These are phyloP conservation scores for Aspergillus caelatus DNA, from an alignment of 2,329 filamentous ascomycete species.

Conservation along the genomic window DNA sequence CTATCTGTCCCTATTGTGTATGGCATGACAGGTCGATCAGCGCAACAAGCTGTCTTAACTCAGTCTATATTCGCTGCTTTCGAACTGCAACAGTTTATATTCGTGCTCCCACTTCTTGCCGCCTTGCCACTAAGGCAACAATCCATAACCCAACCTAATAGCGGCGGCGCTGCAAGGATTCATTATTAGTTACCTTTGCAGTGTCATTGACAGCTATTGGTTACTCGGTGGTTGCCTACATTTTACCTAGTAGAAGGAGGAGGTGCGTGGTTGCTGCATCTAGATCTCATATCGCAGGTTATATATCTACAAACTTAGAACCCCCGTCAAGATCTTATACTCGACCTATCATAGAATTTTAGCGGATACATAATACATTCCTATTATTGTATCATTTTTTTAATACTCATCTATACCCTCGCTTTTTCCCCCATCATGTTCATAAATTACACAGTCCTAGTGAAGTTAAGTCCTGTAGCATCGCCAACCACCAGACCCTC, in stretches of 20 bases:
- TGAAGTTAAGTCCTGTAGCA: too few species aligned
- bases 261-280: not conserved
- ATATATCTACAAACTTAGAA: not conserved
- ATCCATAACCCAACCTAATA: not conserved
- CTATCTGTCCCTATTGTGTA: not conserved
- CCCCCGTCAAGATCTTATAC: not conserved
- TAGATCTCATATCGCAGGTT: not conserved
- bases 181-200: not conserved
- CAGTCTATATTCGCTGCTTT: not conserved
- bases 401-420: not conserved
- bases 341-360: not conserved
- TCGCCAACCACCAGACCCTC: not conserved
- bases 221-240: not conserved
- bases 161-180: not conserved
- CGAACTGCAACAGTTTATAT: not conserved
- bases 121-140: not conserved
- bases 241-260: too few species aligned
- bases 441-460: too few species aligned
- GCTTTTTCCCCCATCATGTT: too few species aligned
- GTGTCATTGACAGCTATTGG: not conserved
- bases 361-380: not conserved
- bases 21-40: not conserved
- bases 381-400: not conserved
- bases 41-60: not conserved
- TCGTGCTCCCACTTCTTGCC: not conserved